These are phyloP conservation scores for Caloboletus firmus DNA, from an alignment of 1,284 basidiomycete species.

Conservation along the genomic window DNA sequence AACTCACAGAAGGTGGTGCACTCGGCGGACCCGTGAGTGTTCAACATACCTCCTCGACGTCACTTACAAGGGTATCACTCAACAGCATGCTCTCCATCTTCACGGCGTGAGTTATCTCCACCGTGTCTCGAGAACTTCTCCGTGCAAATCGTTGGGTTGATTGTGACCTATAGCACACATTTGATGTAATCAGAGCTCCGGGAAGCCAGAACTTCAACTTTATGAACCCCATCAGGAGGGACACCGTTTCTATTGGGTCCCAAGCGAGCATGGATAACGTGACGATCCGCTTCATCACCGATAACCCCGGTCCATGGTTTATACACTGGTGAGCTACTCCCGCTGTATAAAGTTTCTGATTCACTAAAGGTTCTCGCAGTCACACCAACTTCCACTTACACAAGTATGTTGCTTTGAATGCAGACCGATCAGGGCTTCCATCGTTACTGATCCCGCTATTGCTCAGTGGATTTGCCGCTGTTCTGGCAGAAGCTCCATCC, in stretches of 20 bases:
- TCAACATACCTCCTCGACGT: background rate
- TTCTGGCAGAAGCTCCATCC: constrained; percentile 21
- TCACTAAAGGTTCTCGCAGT: constrained; percentile 6
- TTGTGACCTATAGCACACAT: constrained; percentile 32
- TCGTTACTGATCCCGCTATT: background rate
- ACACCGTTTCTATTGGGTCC: constrained; percentile 28
- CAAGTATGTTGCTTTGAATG: constrained; percentile 11
- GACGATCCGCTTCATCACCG: constrained; percentile 35
- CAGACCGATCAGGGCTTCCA: background rate
- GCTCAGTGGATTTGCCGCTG: constrained; percentile 21
- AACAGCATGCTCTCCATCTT: constrained; percentile 33
- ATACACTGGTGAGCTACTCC: constrained; percentile 23
- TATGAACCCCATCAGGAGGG: constrained; percentile 25
- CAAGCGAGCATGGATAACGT: constrained; percentile 28
- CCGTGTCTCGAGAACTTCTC: background rate
- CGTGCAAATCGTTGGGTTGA: background rate
- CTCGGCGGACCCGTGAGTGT: constrained; percentile 37
- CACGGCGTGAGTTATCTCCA: constrained; percentile 24
- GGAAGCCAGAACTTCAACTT: constrained; percentile 27
- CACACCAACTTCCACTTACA: constrained; percentile 34
- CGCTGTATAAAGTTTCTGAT: background rate
- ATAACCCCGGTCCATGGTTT: constrained; percentile 34
- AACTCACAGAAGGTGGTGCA: constrained; percentile 14
- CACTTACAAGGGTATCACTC: background rate
- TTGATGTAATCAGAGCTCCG: constrained; percentile 32